phyloP scores from a whole-genome alignment of 495 filamentous ascomycete genomes.

The Talaromyces wortmannii region DNA sequence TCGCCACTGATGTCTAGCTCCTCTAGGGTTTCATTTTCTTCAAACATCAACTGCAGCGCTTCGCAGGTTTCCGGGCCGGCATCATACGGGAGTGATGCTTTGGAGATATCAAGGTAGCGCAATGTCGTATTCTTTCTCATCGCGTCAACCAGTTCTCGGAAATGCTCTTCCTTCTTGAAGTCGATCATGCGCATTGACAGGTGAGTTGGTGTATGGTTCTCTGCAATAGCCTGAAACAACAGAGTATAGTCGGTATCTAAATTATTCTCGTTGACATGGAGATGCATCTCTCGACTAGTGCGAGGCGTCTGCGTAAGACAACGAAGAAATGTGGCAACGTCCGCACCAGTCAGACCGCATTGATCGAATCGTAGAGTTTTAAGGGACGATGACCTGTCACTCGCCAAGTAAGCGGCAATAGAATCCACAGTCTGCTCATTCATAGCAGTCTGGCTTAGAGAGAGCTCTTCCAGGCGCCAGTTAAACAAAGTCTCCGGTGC shows the following conservation, averaged over 20 bases:
- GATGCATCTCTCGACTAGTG: constrained; percentile 58
- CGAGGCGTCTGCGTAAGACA: constrained; percentile 54
- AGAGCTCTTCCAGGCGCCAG: constrained; percentile 72
- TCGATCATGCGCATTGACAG: constrained; percentile 83
- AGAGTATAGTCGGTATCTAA: constrained; percentile 65
- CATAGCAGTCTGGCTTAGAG: constrained; percentile 58
- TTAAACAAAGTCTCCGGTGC: constrained; percentile 58
- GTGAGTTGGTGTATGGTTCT: constrained; percentile 58
- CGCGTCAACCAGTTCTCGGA: constrained; percentile 65
- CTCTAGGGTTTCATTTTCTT: constrained; percentile 67
- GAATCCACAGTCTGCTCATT: constrained; percentile 48
- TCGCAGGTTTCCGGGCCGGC: constrained; percentile 67
- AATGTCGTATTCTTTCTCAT: constrained; percentile 68
- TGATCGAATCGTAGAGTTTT: constrained; percentile 68
- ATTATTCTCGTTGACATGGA: constrained; percentile 75
- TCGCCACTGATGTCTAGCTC: constrained; percentile 86
- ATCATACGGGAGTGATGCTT: constrained; percentile 76
- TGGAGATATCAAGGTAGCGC: constrained; percentile 76
- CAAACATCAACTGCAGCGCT: constrained; percentile 68
- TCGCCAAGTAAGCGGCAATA: constrained; percentile 57
- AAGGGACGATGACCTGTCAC: constrained; percentile 56
- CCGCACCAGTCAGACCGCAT: constrained; percentile 69
- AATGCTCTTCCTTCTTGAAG: constrained; percentile 69
- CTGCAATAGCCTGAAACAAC: constrained; percentile 62
- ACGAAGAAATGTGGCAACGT: constrained; percentile 71